phyloP scores from a whole-genome alignment of 2,329 filamentous ascomycete species.

The Pyrenophora tritici-repentis region DNA sequence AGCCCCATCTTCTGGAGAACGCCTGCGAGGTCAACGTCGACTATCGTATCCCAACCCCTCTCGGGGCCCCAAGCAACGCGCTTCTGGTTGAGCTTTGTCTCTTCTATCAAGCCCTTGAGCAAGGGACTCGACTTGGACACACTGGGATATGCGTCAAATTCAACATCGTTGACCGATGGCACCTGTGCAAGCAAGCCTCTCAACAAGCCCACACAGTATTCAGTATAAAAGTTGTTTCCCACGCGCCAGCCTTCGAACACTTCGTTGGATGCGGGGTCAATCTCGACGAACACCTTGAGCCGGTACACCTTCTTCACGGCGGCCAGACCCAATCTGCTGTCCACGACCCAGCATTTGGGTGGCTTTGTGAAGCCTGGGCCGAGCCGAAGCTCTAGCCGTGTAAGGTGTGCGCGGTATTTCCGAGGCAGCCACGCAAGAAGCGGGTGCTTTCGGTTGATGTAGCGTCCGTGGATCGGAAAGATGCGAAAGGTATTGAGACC shows the following conservation, averaged over 20 bases:
- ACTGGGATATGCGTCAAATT: constrained; percentile 71
- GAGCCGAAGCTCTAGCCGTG: constrained; percentile 69
- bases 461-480: constrained; percentile 58
- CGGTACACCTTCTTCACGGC: constrained; percentile 65
- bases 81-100: constrained; percentile 56
- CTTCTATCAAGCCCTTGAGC: constrained; percentile 64
- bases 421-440: constrained; percentile 69
- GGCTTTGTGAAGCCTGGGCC: constrained; percentile 75
- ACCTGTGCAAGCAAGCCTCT: constrained; percentile 61
- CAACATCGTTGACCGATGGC: constrained; percentile 61
- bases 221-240: constrained; percentile 70
- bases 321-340: constrained; percentile 64
- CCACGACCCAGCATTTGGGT: constrained; percentile 72
- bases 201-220: constrained; percentile 65
- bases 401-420: constrained; percentile 64
- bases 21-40: constrained; percentile 35
- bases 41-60: constrained; percentile 62
- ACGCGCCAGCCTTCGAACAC: constrained; percentile 71
- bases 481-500: constrained; percentile 58
- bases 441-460: constrained; percentile 75
- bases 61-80: constrained; percentile 70
- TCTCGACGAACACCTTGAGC: constrained; percentile 71
- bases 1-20: constrained; percentile 35
- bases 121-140: constrained; percentile 70
- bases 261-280: constrained; percentile 68